Percentiles rank a stretch among this genome's conserved stretches.
Conservation (phyloP, 768 basidiomycete genomes). For the Calocera viscosa region DNA sequence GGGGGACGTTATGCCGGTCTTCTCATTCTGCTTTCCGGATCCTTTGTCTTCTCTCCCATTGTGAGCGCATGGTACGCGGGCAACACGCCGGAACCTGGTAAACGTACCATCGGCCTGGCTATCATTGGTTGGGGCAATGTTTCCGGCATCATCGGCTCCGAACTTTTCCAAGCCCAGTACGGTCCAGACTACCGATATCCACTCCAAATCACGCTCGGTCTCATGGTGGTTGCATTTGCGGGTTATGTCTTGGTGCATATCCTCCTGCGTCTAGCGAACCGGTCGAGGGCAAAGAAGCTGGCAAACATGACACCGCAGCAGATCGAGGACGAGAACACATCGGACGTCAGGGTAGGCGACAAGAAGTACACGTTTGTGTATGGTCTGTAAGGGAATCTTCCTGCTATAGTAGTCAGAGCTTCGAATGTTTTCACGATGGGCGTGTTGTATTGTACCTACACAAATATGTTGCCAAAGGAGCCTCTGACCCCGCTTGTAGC, state of each 20-base stretch:
- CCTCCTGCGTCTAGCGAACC: conserved; percentile 11
- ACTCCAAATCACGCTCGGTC: conserved; percentile 14
- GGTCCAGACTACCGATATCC: conserved; percentile 15
- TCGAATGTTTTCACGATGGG: no score
- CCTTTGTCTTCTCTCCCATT: background rate
- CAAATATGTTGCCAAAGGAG: no score
- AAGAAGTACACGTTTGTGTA: conserved; percentile 19
- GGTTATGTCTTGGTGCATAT: conserved; percentile 10
- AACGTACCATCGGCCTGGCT: conserved; percentile 14
- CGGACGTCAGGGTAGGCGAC: conserved; percentile 13
- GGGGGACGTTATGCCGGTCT: background rate
- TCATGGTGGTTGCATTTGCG: conserved; percentile 12
- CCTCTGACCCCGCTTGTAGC: no score
- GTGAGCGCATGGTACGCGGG: conserved; percentile 7
- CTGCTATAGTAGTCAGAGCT: background rate
- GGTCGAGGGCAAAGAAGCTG: conserved; percentile 10
- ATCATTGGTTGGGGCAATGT: conserved; percentile 16
- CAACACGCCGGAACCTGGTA: conserved; percentile 15
- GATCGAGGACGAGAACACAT: conserved; percentile 13
- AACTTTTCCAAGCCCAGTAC: conserved; percentile 15
- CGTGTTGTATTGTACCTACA: no score
- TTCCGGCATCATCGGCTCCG: conserved; percentile 11
- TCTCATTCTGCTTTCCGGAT: background rate
- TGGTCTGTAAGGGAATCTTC: background rate
- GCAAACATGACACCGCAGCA: conserved; percentile 11